phyloP scores from a whole-genome alignment of 2,329 filamentous ascomycete genomes.

The Davidsoniella neocaledoniae region DNA sequence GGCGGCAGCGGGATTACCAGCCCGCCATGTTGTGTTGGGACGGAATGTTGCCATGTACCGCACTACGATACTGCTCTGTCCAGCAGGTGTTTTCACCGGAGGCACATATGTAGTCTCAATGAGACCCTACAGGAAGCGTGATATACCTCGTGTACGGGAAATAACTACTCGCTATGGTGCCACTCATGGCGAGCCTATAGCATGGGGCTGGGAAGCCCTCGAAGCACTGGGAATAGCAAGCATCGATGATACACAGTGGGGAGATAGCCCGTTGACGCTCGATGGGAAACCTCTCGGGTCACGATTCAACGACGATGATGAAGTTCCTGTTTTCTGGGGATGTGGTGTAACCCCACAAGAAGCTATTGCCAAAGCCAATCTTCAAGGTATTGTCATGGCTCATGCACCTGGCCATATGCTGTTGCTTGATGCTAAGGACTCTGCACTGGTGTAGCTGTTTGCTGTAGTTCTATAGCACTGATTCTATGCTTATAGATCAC shows the following conservation, averaged over 20 bases:
- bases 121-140: conserved; percentile 34
- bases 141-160: conserved; percentile 34
- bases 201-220: conserved; percentile 45
- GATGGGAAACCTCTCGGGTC: conserved; percentile 24
- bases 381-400: conserved; percentile 40
- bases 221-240: conserved; percentile 35
- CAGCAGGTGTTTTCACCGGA: conserved; percentile 39
- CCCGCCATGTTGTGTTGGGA: conserved; percentile 30
- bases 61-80: conserved; percentile 36
- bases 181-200: conserved; percentile 48
- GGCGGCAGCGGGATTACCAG: conserved; percentile 28
- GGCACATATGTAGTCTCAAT: conserved; percentile 45
- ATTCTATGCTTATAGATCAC: too few relatives aligned
- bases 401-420: conserved; percentile 49
- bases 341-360: conserved; percentile 52
- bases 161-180: conserved; percentile 37
- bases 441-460: neutral
- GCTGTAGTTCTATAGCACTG: too few relatives aligned
- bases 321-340: conserved; percentile 43
- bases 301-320: conserved; percentile 21
- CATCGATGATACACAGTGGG: conserved; percentile 38
- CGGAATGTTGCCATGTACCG: conserved; percentile 46
- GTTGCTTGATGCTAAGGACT: conserved; percentile 28
- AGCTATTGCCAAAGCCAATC: conserved; percentile 37
- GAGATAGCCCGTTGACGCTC: conserved; percentile 27